phyloP scores from a whole-genome alignment of 768 basidiomycete species.

The Pluteus cervinus region DNA sequence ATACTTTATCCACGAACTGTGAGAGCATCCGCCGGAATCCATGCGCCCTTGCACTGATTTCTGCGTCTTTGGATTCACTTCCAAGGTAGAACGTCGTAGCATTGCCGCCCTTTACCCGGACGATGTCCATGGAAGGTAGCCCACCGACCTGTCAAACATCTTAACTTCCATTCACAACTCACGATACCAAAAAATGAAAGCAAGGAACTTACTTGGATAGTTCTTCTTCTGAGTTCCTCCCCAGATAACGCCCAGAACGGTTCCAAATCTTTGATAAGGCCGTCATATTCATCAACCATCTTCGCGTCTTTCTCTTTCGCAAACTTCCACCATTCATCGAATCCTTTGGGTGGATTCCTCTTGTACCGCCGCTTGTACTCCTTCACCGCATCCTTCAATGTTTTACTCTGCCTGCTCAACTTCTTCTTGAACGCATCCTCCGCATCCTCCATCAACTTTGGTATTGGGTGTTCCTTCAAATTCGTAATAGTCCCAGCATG shows the following conservation, averaged over 20 bases:
- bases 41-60: constrained; percentile 70
- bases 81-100: too few relatives aligned
- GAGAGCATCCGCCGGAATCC: constrained; percentile 75
- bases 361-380: constrained; percentile 80
- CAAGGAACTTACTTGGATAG: constrained; percentile 41
- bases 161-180: background rate
- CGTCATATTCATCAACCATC: constrained; percentile 88
- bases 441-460: constrained; percentile 77
- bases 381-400: constrained; percentile 67
- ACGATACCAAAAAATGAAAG: background rate
- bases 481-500: constrained; percentile 9
- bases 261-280: constrained; percentile 68
- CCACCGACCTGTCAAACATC: constrained; percentile 49
- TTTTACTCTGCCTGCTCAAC: constrained; percentile 72
- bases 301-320: constrained; percentile 64
- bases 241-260: constrained; percentile 81
- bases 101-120: constrained; percentile 73
- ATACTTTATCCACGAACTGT: constrained; percentile 59
- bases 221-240: constrained; percentile 62
- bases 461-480: constrained; percentile 67
- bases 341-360: constrained; percentile 81
- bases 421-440: constrained; percentile 64
- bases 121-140: constrained; percentile 80
- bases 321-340: constrained; percentile 87
- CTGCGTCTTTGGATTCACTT: constrained; percentile 51